phyloP scores from a whole-genome alignment of 1,139 yeast species.

The Petasospora fabianii region DNA sequence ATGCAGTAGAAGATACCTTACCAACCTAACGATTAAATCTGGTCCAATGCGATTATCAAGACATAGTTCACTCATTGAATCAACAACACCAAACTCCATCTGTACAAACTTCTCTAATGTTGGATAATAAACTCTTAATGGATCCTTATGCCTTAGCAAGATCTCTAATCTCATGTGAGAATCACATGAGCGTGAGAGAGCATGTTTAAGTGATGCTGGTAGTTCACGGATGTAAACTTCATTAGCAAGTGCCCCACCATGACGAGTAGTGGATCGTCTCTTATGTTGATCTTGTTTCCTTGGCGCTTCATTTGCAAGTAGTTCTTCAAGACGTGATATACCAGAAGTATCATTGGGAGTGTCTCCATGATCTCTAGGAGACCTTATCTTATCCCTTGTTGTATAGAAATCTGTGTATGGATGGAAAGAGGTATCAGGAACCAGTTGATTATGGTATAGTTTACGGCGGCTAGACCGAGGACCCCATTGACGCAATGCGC shows the following conservation, averaged over 20 bases:
- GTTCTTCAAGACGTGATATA: background rate
- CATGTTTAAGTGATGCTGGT: constrained; percentile 5
- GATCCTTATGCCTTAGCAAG: constrained; percentile 12
- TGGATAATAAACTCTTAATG: constrained; percentile 9
- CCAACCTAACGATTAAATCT: constrained; percentile 13
- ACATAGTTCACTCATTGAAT: constrained; percentile 1
- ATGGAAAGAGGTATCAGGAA: background rate
- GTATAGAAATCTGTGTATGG: constrained; percentile 7
- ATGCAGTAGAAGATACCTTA: constrained; percentile 10
- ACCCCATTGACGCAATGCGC: constrained; percentile 2
- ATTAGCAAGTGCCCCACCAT: constrained; percentile 6
- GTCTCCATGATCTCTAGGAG: background rate
- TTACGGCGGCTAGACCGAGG: constrained; percentile 2
- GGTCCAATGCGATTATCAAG: constrained; percentile 3
- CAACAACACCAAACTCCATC: constrained; percentile 6
- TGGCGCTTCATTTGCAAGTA: background rate
- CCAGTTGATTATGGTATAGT: constrained; percentile 6
- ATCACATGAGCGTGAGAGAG: constrained; percentile 15
- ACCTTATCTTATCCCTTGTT: background rate
- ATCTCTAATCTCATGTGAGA: constrained; percentile 16
- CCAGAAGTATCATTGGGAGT: too few relatives aligned
- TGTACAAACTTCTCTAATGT: constrained; percentile 12
- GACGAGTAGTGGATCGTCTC: background rate
- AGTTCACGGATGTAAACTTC: constrained; percentile 13
- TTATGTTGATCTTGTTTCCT: too few relatives aligned